phyloP scores from a whole-genome alignment of 495 filamentous ascomycete species.

The Penicillium angulare region DNA sequence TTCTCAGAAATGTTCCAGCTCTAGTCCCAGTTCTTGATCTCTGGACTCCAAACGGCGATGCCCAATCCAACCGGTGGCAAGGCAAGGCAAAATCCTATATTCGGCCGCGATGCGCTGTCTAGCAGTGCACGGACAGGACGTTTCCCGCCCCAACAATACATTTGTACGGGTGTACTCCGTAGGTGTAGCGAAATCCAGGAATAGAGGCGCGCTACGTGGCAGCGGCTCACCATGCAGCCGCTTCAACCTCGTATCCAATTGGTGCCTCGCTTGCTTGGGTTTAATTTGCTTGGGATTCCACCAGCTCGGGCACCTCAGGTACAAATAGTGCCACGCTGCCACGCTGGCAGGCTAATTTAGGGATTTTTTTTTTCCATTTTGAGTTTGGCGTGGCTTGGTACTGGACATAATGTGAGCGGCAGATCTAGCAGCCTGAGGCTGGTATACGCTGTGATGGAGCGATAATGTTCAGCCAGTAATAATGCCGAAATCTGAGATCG shows the following conservation, averaged over 20 bases:
- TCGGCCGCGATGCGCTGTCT: not conserved
- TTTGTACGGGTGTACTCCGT: not conserved
- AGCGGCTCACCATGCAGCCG: constrained; percentile 13
- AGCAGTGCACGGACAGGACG: not conserved
- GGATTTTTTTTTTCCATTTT: not conserved
- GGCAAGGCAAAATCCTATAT: not conserved
- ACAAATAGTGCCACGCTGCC: constrained; percentile 1
- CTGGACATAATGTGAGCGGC: too few species aligned
- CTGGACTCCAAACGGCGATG: not conserved
- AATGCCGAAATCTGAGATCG: too few species aligned
- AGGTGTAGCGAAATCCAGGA: not conserved
- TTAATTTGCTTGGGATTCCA: not conserved
- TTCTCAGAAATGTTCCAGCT: too few species aligned
- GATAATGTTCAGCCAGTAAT: too few species aligned
- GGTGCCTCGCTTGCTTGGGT: not conserved
- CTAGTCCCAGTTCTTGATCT: too few species aligned
- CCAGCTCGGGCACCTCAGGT: not conserved
- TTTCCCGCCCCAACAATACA: not conserved
- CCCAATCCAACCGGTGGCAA: not conserved
- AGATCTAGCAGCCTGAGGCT: too few species aligned
- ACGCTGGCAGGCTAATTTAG: not conserved
- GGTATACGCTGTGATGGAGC: too few species aligned
- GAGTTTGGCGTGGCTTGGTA: not conserved
- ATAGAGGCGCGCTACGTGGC: constrained; percentile 22
- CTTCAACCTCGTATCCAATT: constrained; percentile 6